phyloP scores from a whole-genome alignment of 345 rosid genomes.

The Eucalyptus rudis region DNA sequence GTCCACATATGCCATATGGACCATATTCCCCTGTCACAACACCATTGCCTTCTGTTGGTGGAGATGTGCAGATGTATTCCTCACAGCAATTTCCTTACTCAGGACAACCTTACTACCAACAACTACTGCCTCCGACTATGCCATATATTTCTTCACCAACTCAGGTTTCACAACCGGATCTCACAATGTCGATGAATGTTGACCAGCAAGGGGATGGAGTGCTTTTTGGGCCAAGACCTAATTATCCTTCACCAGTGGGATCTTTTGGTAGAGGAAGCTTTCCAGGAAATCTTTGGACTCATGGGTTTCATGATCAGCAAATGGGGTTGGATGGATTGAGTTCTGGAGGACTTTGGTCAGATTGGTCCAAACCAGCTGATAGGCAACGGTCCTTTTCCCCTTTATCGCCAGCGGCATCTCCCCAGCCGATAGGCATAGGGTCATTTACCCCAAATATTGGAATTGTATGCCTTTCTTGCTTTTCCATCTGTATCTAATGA shows the following conservation, averaged over 20 bases:
- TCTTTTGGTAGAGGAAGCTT: conserved; percentile 48
- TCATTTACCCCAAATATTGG: conserved; percentile 28
- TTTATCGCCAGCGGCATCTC: conserved; percentile 58
- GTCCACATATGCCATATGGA: conserved; percentile 80
- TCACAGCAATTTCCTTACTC: conserved; percentile 68
- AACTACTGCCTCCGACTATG: conserved; percentile 57
- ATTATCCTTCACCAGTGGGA: conserved; percentile 55
- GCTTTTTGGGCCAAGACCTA: conserved; percentile 56
- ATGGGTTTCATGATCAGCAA: conserved; percentile 59
- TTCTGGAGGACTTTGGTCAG: conserved; percentile 57
- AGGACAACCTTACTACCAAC: conserved; percentile 58
- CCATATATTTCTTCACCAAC: conserved; percentile 61
- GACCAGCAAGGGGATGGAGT: conserved; percentile 72
- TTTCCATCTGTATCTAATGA: background rate
- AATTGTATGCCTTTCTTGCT: conserved; percentile 35
- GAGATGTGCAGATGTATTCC: conserved; percentile 59
- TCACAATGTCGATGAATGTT: conserved; percentile 32
- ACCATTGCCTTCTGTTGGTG: conserved; percentile 53
- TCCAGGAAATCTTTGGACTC: conserved; percentile 42
- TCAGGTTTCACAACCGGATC: conserved; percentile 53
- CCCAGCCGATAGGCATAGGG: conserved; percentile 47
- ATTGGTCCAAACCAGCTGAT: conserved; percentile 42
- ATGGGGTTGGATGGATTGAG: conserved; percentile 63
- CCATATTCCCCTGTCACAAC: conserved; percentile 82
- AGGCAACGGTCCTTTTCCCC: conserved; percentile 54